Base-by-base conservation (phyloP, 2,329 filamentous ascomycete genomes). In the Xylaria sp. region DNA sequence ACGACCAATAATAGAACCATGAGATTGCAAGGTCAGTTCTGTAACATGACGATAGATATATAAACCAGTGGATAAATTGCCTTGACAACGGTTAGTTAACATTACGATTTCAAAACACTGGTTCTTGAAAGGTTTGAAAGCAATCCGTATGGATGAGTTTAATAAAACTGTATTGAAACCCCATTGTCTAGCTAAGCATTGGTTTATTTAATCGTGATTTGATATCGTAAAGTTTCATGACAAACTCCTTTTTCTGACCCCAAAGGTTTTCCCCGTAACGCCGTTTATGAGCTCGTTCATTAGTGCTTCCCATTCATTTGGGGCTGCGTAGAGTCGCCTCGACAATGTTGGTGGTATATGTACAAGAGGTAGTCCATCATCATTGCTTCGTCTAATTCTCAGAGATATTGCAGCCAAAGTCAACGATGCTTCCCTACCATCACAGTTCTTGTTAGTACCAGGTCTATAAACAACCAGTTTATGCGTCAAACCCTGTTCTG, bases 241-340 rank as follows among this genome's bases (percentile, higher is more conserved):
- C 29, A 21, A 69, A 67, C 66, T 62, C 67, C 67, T 23, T 37
- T 37, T 37, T 69, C 69, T 62, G 21, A 10, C 44, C 63, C 48
- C 5, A 60, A 64, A 55, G n/a, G 29, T 40, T 63, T 32, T 25
- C 58, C 67, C 53, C 2, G 37, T n/a, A 71, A 69, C 67, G 67
- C 69, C 67, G 5, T 60, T 58, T 51, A 32, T 53, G 40, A 64
- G 25, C 27, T 61, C 40, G 47, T 65, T 57, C 61, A 47, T 59
- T 37, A 54, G 61, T 67, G 48, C 64, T 51, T 44, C 59, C 59
- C 62, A 13, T 18, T 18, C 40, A 16, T 21, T 66, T 48, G 48
- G 44, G 21, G 4, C 12, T 6, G 4, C n/a, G 32, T 40, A 60
- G 57, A 60, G 21, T 35, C 25, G 58, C 53, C 35, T 37, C 48